Percentiles rank a stretch among this genome's conserved stretches.
phyloP scores from a whole-genome alignment of 495 filamentous ascomycete genomes.

The Clavariopsis aquatica region DNA sequence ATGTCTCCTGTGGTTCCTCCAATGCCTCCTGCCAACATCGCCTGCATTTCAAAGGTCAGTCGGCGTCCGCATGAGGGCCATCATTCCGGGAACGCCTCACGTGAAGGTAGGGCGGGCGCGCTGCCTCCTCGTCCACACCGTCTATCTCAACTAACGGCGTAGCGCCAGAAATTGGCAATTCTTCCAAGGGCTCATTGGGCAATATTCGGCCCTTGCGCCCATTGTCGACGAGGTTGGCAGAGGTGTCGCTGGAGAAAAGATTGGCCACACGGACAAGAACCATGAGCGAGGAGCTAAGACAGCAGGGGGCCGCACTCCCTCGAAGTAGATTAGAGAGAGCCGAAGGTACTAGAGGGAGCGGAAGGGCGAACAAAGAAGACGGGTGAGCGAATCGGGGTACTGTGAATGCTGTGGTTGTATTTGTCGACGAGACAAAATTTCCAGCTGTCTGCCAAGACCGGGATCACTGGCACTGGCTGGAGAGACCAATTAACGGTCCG shows the following conservation, averaged over 20 bases:
- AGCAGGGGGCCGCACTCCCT: constrained; percentile 6
- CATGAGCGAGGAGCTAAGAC: constrained; percentile 36
- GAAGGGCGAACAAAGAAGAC: background rate
- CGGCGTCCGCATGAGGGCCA: background rate
- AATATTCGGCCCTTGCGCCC: constrained; percentile 25
- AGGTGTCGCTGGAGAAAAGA: constrained; percentile 35
- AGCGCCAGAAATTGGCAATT: background rate
- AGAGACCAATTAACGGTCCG: constrained; percentile 17
- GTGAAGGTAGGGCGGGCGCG: constrained; percentile 42
- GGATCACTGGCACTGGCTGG: background rate
- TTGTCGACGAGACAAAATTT: constrained; percentile 10
- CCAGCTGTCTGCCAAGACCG: constrained; percentile 25
- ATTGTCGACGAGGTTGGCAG: constrained; percentile 40
- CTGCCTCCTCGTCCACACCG: constrained; percentile 40
- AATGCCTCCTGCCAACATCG: constrained; percentile 89
- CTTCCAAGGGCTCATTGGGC: constrained; percentile 23
- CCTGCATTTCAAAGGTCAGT: constrained; percentile 52
- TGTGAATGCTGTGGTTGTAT: constrained; percentile 1
- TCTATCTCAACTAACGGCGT: constrained; percentile 25
- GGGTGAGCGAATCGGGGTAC: constrained; percentile 1
- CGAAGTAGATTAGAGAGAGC: constrained; percentile 2
- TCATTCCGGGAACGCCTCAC: constrained; percentile 18
- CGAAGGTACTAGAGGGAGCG: constrained; percentile 44
- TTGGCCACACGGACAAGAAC: constrained; percentile 44
- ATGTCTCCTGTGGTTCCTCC: constrained; percentile 94